Base-by-base conservation (phyloP, 2,329 filamentous ascomycete species). In the Monilinia fructicola region DNA sequence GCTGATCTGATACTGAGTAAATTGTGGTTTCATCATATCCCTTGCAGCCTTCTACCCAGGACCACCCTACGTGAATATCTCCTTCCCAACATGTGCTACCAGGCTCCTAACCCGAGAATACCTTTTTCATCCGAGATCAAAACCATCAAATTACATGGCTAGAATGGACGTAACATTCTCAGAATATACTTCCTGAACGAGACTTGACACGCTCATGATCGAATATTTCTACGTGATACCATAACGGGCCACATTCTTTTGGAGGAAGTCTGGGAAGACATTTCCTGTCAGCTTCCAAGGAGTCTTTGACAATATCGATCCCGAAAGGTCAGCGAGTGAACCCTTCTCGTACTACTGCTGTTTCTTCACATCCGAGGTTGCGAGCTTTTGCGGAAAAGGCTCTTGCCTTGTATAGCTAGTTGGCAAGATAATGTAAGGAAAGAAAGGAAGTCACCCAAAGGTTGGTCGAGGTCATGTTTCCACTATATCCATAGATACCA, bases 101-200 rank as follows among this genome's bases (percentile, higher is more conserved):
- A 56, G n/a, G 38, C 26, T 21, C 21, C 23, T 35, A 4, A 14
- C 40, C 64, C 14, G 4, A 65, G n/a, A n/a, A n/a, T n/a, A n/a
- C n/a, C n/a, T n/a, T n/a, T n/a, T 4, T 28, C 5, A 9, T 10
- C 38, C 23, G 10, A 58, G 14, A 16, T 74, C 76, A 77, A 82
- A 89, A 67, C 85, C 81, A 50, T 82, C 80, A 71, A 86, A 85
- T 26, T 81, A 77, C 0, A 79, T 80, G 3, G 81, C 79, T 11
- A 87, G 78, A 4, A 87, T 76, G 0, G 83, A 77, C 73, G 86
- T 85, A 55, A 88, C 69, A 71, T 87, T 87, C 53, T 82, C 79
- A 0, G 79, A 78, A 38, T 87, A 84, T 23, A 50, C 42, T 18
- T 44, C 38, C n/a, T n/a, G n/a, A 50, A 50, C 23, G 23, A 50